Evolutionary conservation across 2,329 filamentous ascomycete species (phyloP), one percentile per base, ranked within the genome.

Genomic region (Penicillium sp.): DNA sequence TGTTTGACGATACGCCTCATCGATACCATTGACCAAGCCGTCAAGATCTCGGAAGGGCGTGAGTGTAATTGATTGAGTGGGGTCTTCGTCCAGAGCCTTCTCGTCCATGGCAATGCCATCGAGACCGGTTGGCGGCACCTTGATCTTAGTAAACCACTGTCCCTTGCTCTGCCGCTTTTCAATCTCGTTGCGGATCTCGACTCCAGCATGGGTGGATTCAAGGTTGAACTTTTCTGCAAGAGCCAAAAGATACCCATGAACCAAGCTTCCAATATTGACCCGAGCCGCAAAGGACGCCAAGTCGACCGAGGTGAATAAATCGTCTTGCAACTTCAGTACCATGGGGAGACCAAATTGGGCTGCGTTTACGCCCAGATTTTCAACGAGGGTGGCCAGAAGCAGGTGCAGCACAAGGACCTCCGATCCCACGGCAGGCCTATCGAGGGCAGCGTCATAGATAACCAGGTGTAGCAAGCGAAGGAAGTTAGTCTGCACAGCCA

Each of bases 171-270:
- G 89, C 42, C 94, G 85, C 54, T 90, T 85, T 11, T 85, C 82
- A 60, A 97, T 90, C 74, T 97, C 93, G 59, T 86, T 87, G 57
- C 89, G 85, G 37, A 97, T 87, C 7, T 87, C 87, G 55, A 84
- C 83, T 7, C 92, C 93, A 19, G 91, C 83, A 0, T 83, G 81
- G 0, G 89, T 88, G 6, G 82, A 82, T 57, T 93, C 89, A 63
- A 96, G 89, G 49, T 91, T 85, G 64, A 97, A 93, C 58, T 86
- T 88, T 60, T 93, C 89, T 4, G 85, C 87, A 62, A 97, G 73
- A 0, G 87, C 85, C 89, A 91, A 94, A 60, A 97, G 87, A 75
- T 97, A 97, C 8, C 92, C 93, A 71, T 96, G 91, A 54, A 94
- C 91, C 59, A 98, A 80, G 71, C 90, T 93, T 33, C 91, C 92